phyloP scores from a whole-genome alignment of 352 stramenopile species.

The Phytopythium litorale region DNA sequence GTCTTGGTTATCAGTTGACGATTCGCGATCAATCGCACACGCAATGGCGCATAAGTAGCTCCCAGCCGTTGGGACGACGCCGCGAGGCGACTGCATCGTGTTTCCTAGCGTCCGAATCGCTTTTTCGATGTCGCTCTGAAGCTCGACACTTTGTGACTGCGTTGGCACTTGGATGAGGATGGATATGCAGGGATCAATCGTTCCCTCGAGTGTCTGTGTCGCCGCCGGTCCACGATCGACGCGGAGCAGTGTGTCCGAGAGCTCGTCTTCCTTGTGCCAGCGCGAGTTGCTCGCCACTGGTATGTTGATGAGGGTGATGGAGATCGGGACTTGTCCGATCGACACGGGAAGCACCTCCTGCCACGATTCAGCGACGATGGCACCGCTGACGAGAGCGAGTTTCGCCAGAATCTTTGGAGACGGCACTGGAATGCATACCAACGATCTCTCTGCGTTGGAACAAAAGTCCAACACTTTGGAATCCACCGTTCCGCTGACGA shows the following conservation, averaged over 20 bases:
- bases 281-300: neutral
- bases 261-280: slow-evolving; percentile 5
- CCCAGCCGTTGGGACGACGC: neutral
- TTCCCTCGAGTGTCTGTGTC: neutral
- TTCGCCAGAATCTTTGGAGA: neutral
- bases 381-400: neutral
- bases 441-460: neutral
- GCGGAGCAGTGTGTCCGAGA: neutral
- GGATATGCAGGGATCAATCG: neutral
- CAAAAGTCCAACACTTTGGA: slow-evolving; percentile 1
- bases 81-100: neutral
- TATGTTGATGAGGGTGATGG: neutral
- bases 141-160: neutral
- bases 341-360: neutral
- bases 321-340: neutral
- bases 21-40: neutral
- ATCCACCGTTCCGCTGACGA: neutral
- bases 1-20: neutral
- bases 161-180: slow-evolving; percentile 5
- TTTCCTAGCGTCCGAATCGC: neutral
- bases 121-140: neutral
- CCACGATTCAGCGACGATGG: neutral
- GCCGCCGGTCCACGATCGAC: neutral
- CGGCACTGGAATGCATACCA: neutral
- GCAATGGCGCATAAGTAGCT: slow-evolving; percentile 5